These are phyloP conservation scores for Boletus rubroflammeus DNA, from an alignment of 768 basidiomycete genomes.

Conservation along the genomic window DNA sequence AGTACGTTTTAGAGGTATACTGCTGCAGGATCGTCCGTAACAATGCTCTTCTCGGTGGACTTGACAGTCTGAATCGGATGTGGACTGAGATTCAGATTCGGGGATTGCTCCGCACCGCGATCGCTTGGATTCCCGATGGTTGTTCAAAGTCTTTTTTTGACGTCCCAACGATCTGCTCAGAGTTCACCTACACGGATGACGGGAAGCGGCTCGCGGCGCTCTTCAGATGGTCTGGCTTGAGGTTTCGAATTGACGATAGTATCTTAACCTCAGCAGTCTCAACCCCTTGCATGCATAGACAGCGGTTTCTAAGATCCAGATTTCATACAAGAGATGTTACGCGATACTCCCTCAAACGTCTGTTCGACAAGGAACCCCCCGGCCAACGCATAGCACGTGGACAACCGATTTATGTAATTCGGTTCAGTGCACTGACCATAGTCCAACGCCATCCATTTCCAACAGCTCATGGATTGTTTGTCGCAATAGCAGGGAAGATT, in stretches of 20 bases:
- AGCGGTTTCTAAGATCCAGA: too few species aligned
- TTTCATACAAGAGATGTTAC: neutral
- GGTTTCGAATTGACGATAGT: too few species aligned
- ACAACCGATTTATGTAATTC: neutral
- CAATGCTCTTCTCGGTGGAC: constrained; percentile 55
- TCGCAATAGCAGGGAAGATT: neutral
- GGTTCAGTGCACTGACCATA: neutral
- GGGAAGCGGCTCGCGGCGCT: too few species aligned
- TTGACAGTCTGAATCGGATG: constrained; percentile 36
- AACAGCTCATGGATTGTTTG: neutral
- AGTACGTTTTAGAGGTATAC: constrained; percentile 56
- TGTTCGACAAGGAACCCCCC: neutral
- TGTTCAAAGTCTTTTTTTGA: neutral
- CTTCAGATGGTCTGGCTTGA: too few species aligned
- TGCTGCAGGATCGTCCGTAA: constrained; percentile 57
- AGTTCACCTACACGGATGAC: too few species aligned
- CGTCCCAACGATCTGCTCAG: too few species aligned
- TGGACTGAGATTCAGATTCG: constrained; percentile 17
- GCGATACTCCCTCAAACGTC: neutral
- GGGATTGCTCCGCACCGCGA: constrained; percentile 21
- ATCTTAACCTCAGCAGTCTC: too few species aligned
- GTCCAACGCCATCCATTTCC: neutral
- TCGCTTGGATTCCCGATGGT: constrained; percentile 18
- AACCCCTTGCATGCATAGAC: too few species aligned
- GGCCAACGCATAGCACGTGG: neutral